phyloP scores from a whole-genome alignment of 257 asterid species.

The Osmanthus fragrans region DNA sequence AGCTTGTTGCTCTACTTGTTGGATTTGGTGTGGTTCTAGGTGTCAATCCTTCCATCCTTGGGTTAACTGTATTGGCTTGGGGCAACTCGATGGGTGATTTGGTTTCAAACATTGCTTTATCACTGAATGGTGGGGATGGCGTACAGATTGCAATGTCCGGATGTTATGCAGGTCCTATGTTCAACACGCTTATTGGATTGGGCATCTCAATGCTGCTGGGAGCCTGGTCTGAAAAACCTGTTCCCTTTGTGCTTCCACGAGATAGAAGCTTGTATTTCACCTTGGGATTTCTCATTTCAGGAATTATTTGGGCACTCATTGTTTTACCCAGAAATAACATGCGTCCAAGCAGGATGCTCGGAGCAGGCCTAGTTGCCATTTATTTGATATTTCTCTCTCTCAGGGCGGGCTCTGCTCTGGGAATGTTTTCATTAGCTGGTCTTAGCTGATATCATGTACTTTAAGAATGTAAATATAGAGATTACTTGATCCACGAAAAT shows the following conservation, averaged over 20 bases:
- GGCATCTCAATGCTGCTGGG: constrained; percentile 49
- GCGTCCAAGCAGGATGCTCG: constrained; percentile 48
- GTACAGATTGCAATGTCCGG: constrained; percentile 59
- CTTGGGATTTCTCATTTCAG: constrained; percentile 41
- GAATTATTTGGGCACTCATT: constrained; percentile 43
- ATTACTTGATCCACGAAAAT: neutral
- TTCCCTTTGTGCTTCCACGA: constrained; percentile 31
- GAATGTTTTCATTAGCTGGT: constrained; percentile 34
- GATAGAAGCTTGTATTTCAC: constrained; percentile 47
- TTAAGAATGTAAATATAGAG: neutral
- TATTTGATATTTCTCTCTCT: constrained; percentile 40
- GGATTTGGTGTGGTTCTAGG: constrained; percentile 45
- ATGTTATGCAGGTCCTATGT: constrained; percentile 59
- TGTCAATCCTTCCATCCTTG: constrained; percentile 46
- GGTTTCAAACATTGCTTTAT: constrained; percentile 51
- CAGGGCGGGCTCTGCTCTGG: constrained; percentile 39
- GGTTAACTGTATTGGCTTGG: constrained; percentile 46
- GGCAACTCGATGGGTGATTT: constrained; percentile 37
- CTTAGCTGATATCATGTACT: constrained; percentile 22
- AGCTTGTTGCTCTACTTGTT: constrained; percentile 49
- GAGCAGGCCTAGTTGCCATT: constrained; percentile 42
- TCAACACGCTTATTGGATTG: constrained; percentile 46
- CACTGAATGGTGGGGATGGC: constrained; percentile 48
- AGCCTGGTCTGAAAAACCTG: constrained; percentile 44
- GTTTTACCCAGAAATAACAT: constrained; percentile 41